Evolutionary conservation across 2,329 filamentous ascomycete species (phyloP), one percentile per base, ranked within the genome.

Genomic region (Nigrospora oryzae): DNA sequence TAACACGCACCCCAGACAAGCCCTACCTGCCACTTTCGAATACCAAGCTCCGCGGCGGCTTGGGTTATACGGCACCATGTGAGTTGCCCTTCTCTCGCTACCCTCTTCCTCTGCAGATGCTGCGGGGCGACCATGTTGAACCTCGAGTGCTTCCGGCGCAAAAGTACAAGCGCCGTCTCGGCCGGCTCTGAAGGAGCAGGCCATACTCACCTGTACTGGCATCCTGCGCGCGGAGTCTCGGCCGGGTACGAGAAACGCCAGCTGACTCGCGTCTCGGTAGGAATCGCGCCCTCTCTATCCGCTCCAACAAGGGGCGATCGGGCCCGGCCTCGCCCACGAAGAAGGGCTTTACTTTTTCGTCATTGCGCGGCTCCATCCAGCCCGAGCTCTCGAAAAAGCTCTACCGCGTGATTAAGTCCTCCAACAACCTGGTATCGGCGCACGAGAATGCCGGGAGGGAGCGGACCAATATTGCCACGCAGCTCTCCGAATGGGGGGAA

Each of bases 401-500:
- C 42, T 94, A 84, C 75, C 85, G 84, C 56, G 77, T 98, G 49
- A 95, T 97, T 74, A 98, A 98, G 71, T 87, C 86, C 41, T 86
- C 94, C 67, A 97, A 96, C 73, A 83, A 85, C 60, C 83, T 90
- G 33, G 89, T 97, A 57, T 74, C 77, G 41, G 85, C 87, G 40
- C 85, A 96, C 68, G 89, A 95, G 69, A 71, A 80, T 7, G 93
- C 91, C 7, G 88, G 83, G 40, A 85, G 84, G 48, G 91, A 96
- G 70, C 86, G 89, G 46, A 69, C 88, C 49, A 80, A 81, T 41
- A 89, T 97, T 58, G 93, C 90, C 14, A 81, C 83, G 11, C 91
- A 97, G 70, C 79, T 98, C 38, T 95, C 89, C 8, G 90, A 97
- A 55, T 98, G 93, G 93, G 93, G 93, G 46, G 90, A 97, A 68